These are phyloP conservation scores for Lecanicillium sp. DNA, from an alignment of 2,329 filamentous ascomycete genomes.

Conservation along the genomic window DNA sequence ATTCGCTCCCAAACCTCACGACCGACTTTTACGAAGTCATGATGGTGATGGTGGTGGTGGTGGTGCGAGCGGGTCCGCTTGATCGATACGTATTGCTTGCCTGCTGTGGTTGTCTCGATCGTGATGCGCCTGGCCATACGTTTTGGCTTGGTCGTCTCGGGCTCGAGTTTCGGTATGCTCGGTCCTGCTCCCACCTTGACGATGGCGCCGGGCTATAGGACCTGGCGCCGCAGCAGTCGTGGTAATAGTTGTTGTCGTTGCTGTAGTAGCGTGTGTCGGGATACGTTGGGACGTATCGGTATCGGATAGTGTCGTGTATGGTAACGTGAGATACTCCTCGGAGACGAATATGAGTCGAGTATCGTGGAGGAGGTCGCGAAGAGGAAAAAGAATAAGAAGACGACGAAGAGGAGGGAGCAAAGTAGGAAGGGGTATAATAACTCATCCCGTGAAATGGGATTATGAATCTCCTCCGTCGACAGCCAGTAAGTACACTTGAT, in stretches of 20 bases:
- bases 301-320: too few relatives aligned
- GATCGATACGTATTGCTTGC: slow-evolving; percentile 29
- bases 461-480: too few relatives aligned
- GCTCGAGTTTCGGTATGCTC: slow-evolving; percentile 6
- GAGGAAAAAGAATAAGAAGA: too few relatives aligned
- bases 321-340: too few relatives aligned
- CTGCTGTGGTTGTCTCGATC: slow-evolving; percentile 25
- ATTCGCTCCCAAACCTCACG: slow-evolving; percentile 28
- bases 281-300: too few relatives aligned
- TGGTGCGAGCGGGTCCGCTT: slow-evolving; percentile 29
- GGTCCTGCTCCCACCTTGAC: slow-evolving; percentile 10
- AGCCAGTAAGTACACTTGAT: too few relatives aligned
- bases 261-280: neutral
- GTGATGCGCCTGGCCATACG: slow-evolving; percentile 28
- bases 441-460: too few relatives aligned
- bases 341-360: too few relatives aligned
- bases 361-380: too few relatives aligned
- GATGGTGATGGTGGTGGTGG: slow-evolving; percentile 21
- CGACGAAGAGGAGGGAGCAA: too few relatives aligned
- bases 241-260: neutral
- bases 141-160: slow-evolving; percentile 4
- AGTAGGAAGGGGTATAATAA: too few relatives aligned
- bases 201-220: slow-evolving; percentile 5
- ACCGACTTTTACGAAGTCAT: slow-evolving; percentile 26
- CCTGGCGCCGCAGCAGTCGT: slow-evolving; percentile 5